Percentiles rank a stretch among this genome's conserved stretches.
Evolutionary conservation across 179 eudicot species (phyloP).

Genomic region (Carnegiea gigantea): DNA sequence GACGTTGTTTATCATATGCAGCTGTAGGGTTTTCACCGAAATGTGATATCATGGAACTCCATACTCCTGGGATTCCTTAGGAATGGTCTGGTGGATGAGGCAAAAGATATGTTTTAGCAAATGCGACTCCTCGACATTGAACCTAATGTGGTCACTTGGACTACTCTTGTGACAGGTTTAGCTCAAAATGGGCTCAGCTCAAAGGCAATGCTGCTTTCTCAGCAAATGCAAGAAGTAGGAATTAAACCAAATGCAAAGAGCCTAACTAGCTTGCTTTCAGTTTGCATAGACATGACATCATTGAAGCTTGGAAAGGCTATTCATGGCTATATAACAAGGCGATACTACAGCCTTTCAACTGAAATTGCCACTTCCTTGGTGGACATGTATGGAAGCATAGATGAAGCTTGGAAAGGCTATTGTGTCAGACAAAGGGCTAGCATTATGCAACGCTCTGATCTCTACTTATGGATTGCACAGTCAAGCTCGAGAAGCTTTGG

Average conservation of each 20-base stretch:
- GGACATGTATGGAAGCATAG: constrained; percentile 59
- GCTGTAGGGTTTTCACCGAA: constrained; percentile 40
- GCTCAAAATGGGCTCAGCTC: constrained; percentile 39
- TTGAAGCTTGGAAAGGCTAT: constrained; percentile 53
- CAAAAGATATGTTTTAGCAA: constrained; percentile 40
- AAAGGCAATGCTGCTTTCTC: constrained; percentile 43
- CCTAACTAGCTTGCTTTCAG: constrained; percentile 52
- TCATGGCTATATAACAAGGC: constrained; percentile 59
- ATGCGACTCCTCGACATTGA: constrained; percentile 38
- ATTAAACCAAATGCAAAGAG: constrained; percentile 53
- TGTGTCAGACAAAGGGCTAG: constrained; percentile 42
- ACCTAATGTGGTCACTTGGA: constrained; percentile 51
- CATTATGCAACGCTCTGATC: constrained; percentile 64
- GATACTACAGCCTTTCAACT: constrained; percentile 30
- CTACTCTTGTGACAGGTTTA: constrained; percentile 47
- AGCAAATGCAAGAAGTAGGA: constrained; percentile 55
- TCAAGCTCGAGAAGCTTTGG: constrained; percentile 46
- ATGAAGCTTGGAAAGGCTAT: constrained; percentile 33
- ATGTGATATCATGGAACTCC: constrained; percentile 51
- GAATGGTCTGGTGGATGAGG: constrained; percentile 42
- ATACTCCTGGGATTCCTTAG: constrained; percentile 39
- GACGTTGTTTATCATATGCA: constrained; percentile 51
- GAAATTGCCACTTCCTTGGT: constrained; percentile 67
- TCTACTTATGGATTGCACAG: constrained; percentile 50
- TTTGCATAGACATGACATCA: constrained; percentile 38